These are phyloP conservation scores for Dryadomyces quercivorus DNA, from an alignment of 2,329 filamentous ascomycete genomes.

Conservation along the genomic window DNA sequence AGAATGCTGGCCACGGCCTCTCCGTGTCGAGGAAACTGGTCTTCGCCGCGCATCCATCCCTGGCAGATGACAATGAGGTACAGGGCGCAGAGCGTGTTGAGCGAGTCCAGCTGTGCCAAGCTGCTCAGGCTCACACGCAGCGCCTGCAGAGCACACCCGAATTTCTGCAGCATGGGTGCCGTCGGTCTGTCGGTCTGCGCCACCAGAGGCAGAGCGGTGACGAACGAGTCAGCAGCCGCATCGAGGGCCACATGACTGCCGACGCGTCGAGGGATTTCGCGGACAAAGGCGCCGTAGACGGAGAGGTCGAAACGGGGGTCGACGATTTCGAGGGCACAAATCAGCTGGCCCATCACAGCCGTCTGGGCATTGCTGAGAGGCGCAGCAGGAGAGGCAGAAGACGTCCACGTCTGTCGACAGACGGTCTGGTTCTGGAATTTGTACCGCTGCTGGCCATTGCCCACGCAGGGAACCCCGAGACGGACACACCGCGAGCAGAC, in stretches of 20 bases:
- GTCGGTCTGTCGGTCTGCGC: neutral
- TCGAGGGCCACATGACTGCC: slow-evolving; percentile 8
- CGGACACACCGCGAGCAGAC: slow-evolving; percentile 9
- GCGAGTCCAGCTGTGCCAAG: neutral
- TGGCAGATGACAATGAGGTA: slow-evolving; percentile 8
- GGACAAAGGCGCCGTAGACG: slow-evolving; percentile 8
- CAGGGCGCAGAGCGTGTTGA: slow-evolving; percentile 8
- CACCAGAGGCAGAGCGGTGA: slow-evolving; percentile 1
- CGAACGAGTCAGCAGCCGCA: slow-evolving; percentile 5
- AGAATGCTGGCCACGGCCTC: slow-evolving; percentile 9
- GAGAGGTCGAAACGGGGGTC: slow-evolving; percentile 11
- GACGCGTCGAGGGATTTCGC: slow-evolving; percentile 7
- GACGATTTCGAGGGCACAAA: slow-evolving; percentile 2
- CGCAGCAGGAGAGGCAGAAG: neutral
- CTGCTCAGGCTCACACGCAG: slow-evolving; percentile 3
- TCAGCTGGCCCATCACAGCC: slow-evolving; percentile 1
- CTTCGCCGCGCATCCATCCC: slow-evolving; percentile 8
- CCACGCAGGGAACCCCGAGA: slow-evolving; percentile 7
- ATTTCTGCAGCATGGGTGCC: slow-evolving; percentile 6
- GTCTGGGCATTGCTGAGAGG: neutral
- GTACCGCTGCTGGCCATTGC: slow-evolving; percentile 10
- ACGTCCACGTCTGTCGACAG: neutral
- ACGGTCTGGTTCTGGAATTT: slow-evolving; percentile 10
- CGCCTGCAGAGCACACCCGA: slow-evolving; percentile 4
- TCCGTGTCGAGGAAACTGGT: slow-evolving; percentile 4